A percentile compares a stretch with the other conserved stretches of the same genome.
Evolutionary conservation across 2,329 filamentous ascomycete species (phyloP).

Genomic region (Tolypocladium tundrense): DNA sequence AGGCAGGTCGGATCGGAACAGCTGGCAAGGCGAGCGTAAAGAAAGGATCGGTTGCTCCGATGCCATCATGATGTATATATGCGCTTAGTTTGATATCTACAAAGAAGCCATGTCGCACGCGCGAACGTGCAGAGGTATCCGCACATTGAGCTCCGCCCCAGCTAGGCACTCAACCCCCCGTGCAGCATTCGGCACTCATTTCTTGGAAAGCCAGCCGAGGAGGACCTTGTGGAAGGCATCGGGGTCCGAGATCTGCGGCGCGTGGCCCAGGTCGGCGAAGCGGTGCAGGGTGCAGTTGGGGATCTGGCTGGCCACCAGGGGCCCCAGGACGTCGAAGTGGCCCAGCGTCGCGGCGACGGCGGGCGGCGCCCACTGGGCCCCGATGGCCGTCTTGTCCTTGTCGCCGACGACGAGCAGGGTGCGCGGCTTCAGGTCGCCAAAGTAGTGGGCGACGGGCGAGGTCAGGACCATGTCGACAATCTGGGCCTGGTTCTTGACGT

Average conservation of each 20-base stretch:
- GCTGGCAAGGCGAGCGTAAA: neutral
- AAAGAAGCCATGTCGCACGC: neutral
- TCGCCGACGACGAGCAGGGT: slow-evolving; percentile 40
- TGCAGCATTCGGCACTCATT: neutral
- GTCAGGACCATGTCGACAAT: slow-evolving; percentile 46
- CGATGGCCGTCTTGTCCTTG: slow-evolving; percentile 44
- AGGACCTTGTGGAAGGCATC: slow-evolving; percentile 34
- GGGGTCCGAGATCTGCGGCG: slow-evolving; percentile 42
- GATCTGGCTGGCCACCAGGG: slow-evolving; percentile 31
- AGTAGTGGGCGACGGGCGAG: slow-evolving; percentile 40
- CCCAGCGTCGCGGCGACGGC: slow-evolving; percentile 34
- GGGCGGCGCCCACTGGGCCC: slow-evolving; percentile 37
- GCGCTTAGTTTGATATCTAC: neutral
- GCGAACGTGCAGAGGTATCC: neutral
- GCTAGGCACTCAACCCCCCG: neutral
- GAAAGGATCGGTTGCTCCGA: neutral
- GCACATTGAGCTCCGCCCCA: neutral
- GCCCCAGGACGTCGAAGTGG: slow-evolving; percentile 37
- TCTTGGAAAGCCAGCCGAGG: slow-evolving; percentile 28
- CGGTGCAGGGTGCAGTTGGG: slow-evolving; percentile 32
- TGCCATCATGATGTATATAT: neutral
- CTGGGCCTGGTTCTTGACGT: slow-evolving; percentile 36
- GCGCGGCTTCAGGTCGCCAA: slow-evolving; percentile 30
- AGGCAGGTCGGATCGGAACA: neutral
- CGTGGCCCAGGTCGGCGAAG: slow-evolving; percentile 38